These are phyloP conservation scores for Lachancea kluyveri DNA, from an alignment of 805 yeast species.

Conservation along the genomic window DNA sequence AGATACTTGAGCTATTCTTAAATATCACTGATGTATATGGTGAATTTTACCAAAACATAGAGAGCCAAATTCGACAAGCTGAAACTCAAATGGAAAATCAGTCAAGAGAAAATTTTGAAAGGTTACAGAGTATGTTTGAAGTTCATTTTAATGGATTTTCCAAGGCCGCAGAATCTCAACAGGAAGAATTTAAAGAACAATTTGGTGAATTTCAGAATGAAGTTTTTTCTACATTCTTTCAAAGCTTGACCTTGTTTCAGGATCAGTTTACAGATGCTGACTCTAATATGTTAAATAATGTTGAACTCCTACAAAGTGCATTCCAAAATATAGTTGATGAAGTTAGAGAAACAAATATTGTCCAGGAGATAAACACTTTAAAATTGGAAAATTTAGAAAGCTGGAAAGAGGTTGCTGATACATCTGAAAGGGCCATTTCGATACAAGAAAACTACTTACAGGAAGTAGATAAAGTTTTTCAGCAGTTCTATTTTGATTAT, in stretches of 20 bases:
- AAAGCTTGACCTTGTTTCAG: too few relatives aligned
- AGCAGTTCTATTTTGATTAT: slow-evolving; percentile 1
- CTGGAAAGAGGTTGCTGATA: not conserved
- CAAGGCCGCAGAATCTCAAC: not conserved
- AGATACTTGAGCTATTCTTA: slow-evolving; percentile 38
- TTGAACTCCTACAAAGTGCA: not conserved
- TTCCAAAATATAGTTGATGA: not conserved
- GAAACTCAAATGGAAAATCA: not conserved
- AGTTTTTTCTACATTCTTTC: not conserved
- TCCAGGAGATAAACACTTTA: too few relatives aligned
- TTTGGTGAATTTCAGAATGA: slow-evolving; percentile 4
- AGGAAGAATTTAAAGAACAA: not conserved
- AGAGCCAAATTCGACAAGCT: slow-evolving; percentile 3
- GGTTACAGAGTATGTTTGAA: slow-evolving; percentile 4
- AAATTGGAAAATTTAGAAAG: slow-evolving; percentile 3
- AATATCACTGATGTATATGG: slow-evolving; percentile 39
- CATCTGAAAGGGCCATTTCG: not conserved
- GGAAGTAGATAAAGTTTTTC: slow-evolving; percentile 1
- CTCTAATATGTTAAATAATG: too few relatives aligned
- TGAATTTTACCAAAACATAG: slow-evolving; percentile 10
- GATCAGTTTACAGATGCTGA: too few relatives aligned
- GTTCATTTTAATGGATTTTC: not conserved
- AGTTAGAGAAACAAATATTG: too few relatives aligned
- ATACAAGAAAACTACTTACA: not conserved
- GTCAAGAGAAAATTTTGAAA: slow-evolving; percentile 1